Conservation (phyloP, 352 stramenopile genomes). For the Globisporangium paddicum region DNA sequence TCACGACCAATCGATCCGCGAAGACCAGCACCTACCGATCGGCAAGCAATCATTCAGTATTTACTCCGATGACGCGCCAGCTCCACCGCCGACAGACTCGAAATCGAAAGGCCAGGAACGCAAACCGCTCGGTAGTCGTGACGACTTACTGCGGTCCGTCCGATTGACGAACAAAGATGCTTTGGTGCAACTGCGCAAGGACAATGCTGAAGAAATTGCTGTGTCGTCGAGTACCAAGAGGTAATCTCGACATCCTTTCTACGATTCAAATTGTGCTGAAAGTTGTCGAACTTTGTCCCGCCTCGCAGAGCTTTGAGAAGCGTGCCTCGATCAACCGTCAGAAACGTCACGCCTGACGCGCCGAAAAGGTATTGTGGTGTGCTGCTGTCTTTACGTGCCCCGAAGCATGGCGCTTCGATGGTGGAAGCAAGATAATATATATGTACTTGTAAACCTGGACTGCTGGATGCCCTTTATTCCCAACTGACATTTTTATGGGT, state of each 20-base stretch:
- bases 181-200: slow-evolving; percentile 45
- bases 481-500: slow-evolving; percentile 3
- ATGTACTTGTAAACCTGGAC: slow-evolving; percentile 10
- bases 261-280: background rate
- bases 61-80: slow-evolving; percentile 36
- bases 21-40: slow-evolving; percentile 36
- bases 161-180: slow-evolving; percentile 79
- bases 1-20: slow-evolving; percentile 43
- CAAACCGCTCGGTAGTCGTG: slow-evolving; percentile 59
- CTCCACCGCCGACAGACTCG: slow-evolving; percentile 17
- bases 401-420: background rate
- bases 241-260: slow-evolving; percentile 21
- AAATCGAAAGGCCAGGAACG: slow-evolving; percentile 34
- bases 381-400: background rate
- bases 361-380: slow-evolving; percentile 34
- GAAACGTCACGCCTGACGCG: slow-evolving; percentile 23
- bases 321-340: slow-evolving; percentile 18
- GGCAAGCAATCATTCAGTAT: slow-evolving; percentile 41
- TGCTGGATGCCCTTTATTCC: background rate
- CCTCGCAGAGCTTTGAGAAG: slow-evolving; percentile 23
- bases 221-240: slow-evolving; percentile 20
- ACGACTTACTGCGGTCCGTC: slow-evolving; percentile 53
- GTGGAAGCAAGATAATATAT: slow-evolving; percentile 18
- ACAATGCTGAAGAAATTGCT: slow-evolving; percentile 8
- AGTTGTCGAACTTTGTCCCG: slow-evolving; percentile 16